Base-by-base conservation (phyloP, 257 asterid genomes). In the Solanum infundibuliforme region DNA sequence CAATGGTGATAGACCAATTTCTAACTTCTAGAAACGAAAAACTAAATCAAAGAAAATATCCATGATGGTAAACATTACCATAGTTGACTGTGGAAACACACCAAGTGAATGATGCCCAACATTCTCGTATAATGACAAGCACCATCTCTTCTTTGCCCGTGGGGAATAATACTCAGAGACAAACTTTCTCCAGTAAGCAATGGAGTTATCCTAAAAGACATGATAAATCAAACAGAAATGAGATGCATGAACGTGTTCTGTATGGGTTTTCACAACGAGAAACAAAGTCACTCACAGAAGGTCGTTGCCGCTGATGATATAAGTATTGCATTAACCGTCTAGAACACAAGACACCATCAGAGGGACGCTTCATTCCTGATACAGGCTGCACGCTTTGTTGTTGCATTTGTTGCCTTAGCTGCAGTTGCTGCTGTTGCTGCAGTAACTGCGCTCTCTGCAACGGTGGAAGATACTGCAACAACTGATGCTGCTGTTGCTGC, bases 131-230 rank as follows among this genome's bases (percentile, higher is more conserved):
- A 93, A 86, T 68, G 99, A 97, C 87, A 97, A 92, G 87, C 99
- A 97, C 98, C 99, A 97, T 90, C 99, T 92, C 92, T 94, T 96
- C 97, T 97, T 97, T 58, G 99, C 98, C 88, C 98, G 95, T 14
- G 99, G 98, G 88, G 98, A 93, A 91, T 96, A 97, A 92, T 96
- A 97, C 91, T 97, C 99, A 4, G 98, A 93, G 68, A 97, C 98
- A 89, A 97, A 97, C 91, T 97, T 97, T 89, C 96, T 96, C 99
- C 99, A 97, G 91, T 97, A 97, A 71, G 98, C 96, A 91, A 97
- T 96, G 86, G 94, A 86, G 90, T 97, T 94, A 82, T 96, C 99
- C 99, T 97, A 29, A 32, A 46, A 60, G 69, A 86, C 66, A 86
- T 21, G 48, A 38, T 25, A 62, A 87, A 58, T 68, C 36, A 87